Evolutionary conservation across 805 yeast genomes (phyloP).

Genomic region (Starmerella powellii): DNA sequence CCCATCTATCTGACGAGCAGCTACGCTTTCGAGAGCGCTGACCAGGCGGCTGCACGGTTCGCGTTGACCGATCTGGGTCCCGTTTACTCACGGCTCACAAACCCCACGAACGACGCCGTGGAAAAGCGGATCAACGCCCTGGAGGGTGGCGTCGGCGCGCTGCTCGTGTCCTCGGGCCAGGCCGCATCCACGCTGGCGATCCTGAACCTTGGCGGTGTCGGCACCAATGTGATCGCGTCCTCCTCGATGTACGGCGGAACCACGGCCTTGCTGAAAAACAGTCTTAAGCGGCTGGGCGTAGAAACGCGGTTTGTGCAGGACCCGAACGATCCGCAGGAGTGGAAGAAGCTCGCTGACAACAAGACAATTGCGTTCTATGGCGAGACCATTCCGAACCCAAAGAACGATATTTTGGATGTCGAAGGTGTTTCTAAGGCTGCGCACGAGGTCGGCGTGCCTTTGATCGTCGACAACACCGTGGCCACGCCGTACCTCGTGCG

Average conservation of each 20-base stretch:
- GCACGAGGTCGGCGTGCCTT: constrained; percentile 60
- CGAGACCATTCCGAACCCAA: constrained; percentile 74
- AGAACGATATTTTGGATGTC: constrained; percentile 55
- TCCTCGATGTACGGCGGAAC: constrained; percentile 91
- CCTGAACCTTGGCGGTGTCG: constrained; percentile 33
- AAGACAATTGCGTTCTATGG: constrained; percentile 82
- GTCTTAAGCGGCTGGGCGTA: constrained; percentile 79
- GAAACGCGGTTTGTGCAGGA: constrained; percentile 77
- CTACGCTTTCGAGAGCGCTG: constrained; percentile 72
- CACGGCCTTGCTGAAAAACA: constrained; percentile 85
- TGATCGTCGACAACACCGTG: constrained; percentile 74
- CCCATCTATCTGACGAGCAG: constrained; percentile 91
- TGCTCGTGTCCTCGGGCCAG: constrained; percentile 90
- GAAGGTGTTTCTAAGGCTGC: constrained; percentile 53
- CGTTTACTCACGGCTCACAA: constrained; percentile 80
- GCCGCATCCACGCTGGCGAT: constrained; percentile 85
- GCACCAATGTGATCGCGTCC: constrained; percentile 83
- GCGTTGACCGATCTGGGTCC: constrained; percentile 74
- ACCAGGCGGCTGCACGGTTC: constrained; percentile 85
- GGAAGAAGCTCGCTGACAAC: constrained; percentile 62
- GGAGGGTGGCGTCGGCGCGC: constrained; percentile 84
- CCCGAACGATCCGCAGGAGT: constrained; percentile 51
- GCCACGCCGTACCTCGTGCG: constrained; percentile 86
- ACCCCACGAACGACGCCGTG: constrained; percentile 85
- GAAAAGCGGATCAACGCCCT: constrained; percentile 87